Percentiles rank a stretch among this genome's conserved stretches.
These are phyloP conservation scores for Carex scoparia DNA, from an alignment of 176 grass and related monocot genomes.

Conservation along the genomic window DNA sequence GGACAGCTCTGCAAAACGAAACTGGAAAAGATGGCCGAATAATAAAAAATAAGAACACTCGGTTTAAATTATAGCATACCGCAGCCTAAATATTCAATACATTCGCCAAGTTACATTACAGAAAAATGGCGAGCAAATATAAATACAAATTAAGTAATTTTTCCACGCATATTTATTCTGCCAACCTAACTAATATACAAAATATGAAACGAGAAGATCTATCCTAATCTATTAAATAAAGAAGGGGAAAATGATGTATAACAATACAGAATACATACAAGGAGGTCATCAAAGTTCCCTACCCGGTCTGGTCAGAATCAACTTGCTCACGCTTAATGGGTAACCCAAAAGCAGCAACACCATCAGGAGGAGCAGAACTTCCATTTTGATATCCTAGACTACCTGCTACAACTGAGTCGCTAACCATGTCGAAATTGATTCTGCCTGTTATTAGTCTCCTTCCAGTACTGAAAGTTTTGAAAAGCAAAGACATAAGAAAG, in stretches of 20 bases:
- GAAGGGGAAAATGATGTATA: background rate
- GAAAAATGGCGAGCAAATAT: constrained; percentile 10
- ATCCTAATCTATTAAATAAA: constrained; percentile 6
- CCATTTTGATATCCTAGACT: constrained; percentile 61
- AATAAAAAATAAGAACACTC: background rate
- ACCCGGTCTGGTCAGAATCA: constrained; percentile 21
- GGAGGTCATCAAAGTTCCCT: background rate
- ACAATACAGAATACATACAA: constrained; percentile 26
- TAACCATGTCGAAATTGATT: constrained; percentile 88
- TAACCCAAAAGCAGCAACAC: constrained; percentile 37
- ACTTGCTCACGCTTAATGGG: constrained; percentile 49
- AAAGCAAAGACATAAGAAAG: background rate
- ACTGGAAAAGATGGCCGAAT: background rate
- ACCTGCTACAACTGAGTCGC: constrained; percentile 79
- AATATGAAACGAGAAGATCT: constrained; percentile 3
- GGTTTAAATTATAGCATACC: background rate
- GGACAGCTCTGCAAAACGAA: background rate
- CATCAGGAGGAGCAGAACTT: constrained; percentile 45
- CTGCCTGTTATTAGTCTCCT: constrained; percentile 57
- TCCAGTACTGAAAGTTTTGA: constrained; percentile 34
- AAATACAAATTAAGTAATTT: background rate
- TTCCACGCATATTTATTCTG: constrained; percentile 16
- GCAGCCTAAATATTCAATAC: background rate
- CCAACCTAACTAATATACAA: constrained; percentile 22
- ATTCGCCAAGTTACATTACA: background rate